Base-by-base conservation (phyloP, 2,329 filamentous ascomycete genomes). In the Pseudogymnoascus sp. region DNA sequence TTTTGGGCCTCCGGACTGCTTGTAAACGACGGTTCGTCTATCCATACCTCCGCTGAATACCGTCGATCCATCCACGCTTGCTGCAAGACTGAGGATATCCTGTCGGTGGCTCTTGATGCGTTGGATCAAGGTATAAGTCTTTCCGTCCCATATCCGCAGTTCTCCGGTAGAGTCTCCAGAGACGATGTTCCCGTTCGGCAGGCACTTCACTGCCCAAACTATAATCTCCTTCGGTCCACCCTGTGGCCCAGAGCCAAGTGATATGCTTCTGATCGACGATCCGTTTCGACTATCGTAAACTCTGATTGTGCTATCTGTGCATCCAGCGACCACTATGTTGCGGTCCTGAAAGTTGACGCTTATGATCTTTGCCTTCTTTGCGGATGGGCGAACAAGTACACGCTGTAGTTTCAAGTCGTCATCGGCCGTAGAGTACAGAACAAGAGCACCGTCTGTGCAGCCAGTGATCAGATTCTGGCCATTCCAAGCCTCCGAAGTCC, bases 101-200 rank as follows among this genome's bases (percentile, higher is more conserved):
- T 93, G 90, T 66, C 90, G 86, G 71, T 99, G 94, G 26, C 88
- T 86, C 70, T 92, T 87, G 61, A 99, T 84, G 59, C 92, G 83
- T 71, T 99, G 94, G 36, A 85, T 82, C 68, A 96, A 85, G 4
- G 92, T 92, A 73, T 93, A 96, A 60, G 90, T 96, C 76, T 89
- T 92, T 61, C 91, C 90, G 71, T 96, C 91, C 88, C 92, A 99
- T 71, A 97, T 90, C 66, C 90, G 87, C 40, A 99, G 81, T 72
- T 97, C 92, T 33, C 94, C 94, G 4, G 92, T 92, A 2, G 94
- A 97, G 73, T 99, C 94, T 59, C 91, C 94, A 1, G 92, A 96
- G 10, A 97, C 87, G 64, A 99, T 94, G 67, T 94, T 91, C 58
- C 92, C 92, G 69, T 90, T 89, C 8, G 88, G 84, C 33, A 97